Base-by-base conservation (phyloP, 176 grass and related monocot species). In the Raddia guianensis region DNA sequence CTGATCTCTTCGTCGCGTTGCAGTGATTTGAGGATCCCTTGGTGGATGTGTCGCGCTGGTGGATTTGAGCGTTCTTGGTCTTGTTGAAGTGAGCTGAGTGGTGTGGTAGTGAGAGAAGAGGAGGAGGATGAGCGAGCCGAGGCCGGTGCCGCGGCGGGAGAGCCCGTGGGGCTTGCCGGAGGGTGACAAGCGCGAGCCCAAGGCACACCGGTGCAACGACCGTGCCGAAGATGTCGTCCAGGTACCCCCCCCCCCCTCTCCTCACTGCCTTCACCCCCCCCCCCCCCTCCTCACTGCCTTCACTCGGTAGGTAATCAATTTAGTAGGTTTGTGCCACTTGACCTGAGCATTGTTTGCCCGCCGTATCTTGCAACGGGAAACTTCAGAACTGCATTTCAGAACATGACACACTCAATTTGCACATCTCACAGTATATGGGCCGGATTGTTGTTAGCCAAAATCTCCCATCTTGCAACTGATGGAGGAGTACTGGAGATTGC, bases 131-230 rank as follows among this genome's bases (percentile, higher is more conserved):
- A 95, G 92, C 65, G 84, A 81, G 60, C 44, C 49, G 66, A 85
- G 92, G 67, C 84, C 92, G 8, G 92, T 91, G 63, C 90, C 92
- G 62, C 89, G 90, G 82, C 68, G 88, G 73, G 88, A 93, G 72
- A 93, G 96, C 68, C 96, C 92, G 1, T 98, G 96, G 92, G 90
- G 96, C 3, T 87, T 91, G 68, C 96, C 86, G n/a, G 96, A 98
- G 80, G 92, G 90, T 4, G 95, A 98, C 62, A 98, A 75, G 15
- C 78, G 92, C 61, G 78, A 93, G 74, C 96, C 92, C 42, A 80
- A 87, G 78, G 90, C 92, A 16, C 96, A 98, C 71, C 90, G 96
- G 82, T 93, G 92, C 86, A 98, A 98, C 46, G 92, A 98, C 74
- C 89, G 95, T 59, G 84, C 68, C 8, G 95, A 98, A 75, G 96